Evolutionary conservation across 805 yeast genomes (phyloP).

Genomic region (Maudiozyma saulgeensis): DNA sequence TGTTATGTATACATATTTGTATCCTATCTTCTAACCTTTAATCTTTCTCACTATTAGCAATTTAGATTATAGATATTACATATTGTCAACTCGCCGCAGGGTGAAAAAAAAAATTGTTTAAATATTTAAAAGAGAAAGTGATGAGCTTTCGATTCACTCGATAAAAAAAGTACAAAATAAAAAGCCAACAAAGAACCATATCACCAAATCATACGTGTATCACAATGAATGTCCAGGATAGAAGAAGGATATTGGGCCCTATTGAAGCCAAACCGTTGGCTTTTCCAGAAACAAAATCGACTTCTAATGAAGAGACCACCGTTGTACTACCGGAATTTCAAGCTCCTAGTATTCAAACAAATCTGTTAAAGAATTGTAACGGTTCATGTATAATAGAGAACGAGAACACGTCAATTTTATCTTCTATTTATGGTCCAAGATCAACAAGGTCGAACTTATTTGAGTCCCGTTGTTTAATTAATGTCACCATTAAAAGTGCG

Average conservation of each 20-base stretch:
- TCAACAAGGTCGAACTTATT: constrained; percentile 66
- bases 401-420: constrained; percentile 41
- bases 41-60: too few relatives aligned
- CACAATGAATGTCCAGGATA: constrained; percentile 39
- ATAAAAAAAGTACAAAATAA: too few relatives aligned
- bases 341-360: constrained; percentile 36
- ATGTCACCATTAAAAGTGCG: constrained; percentile 39
- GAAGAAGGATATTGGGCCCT: constrained; percentile 86
- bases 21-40: too few relatives aligned
- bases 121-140: too few relatives aligned
- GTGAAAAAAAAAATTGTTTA: too few relatives aligned
- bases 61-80: too few relatives aligned
- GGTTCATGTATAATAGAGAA: constrained; percentile 80
- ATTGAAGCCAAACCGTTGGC: constrained; percentile 47
- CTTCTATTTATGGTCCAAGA: constrained; percentile 79
- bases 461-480: constrained; percentile 52
- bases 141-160: too few relatives aligned
- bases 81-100: too few relatives aligned
- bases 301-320: background rate
- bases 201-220: too few relatives aligned
- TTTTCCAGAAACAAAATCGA: constrained; percentile 16
- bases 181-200: too few relatives aligned
- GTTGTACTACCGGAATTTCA: background rate
- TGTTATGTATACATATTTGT: too few relatives aligned
- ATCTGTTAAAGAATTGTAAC: constrained; percentile 58